Conservation (phyloP, 495 filamentous ascomycete species). For the Aspergillus coremiiformis region DNA sequence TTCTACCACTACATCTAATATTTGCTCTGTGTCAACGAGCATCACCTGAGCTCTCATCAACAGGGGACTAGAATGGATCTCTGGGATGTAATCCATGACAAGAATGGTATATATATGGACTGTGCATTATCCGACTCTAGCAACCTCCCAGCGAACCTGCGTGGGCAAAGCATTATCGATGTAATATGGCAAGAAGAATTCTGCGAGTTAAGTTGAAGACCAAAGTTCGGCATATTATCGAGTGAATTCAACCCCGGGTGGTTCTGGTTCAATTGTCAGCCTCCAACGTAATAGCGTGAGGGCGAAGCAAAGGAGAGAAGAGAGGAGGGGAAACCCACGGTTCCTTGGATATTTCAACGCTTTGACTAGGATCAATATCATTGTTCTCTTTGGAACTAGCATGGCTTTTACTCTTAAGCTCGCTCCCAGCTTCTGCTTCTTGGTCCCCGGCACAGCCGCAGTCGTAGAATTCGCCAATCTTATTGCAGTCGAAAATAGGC, state of each 20-base stretch:
- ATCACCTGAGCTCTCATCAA: neutral
- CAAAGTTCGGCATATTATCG: neutral
- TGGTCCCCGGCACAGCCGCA: slow-evolving; percentile 86
- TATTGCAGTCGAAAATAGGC: slow-evolving; percentile 74
- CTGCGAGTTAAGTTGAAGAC: neutral
- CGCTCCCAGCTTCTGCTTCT: slow-evolving; percentile 10
- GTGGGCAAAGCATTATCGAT: neutral
- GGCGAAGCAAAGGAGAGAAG: slow-evolving; percentile 1
- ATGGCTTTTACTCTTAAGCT: slow-evolving; percentile 7
- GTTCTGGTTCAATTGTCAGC: neutral
- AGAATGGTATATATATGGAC: neutral
- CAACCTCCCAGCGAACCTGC: neutral
- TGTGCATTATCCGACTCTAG: neutral
- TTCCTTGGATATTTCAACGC: slow-evolving; percentile 39
- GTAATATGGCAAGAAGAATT: neutral
- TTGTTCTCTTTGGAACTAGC: slow-evolving; percentile 3
- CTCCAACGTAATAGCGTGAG: neutral
- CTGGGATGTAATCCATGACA: neutral
- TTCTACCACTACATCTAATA: neutral
- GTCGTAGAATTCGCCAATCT: slow-evolving; percentile 89
- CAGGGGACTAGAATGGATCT: neutral
- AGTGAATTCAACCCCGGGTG: neutral
- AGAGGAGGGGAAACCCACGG: slow-evolving; percentile 28
- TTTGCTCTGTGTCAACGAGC: neutral
- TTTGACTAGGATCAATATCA: slow-evolving; percentile 14